Evolutionary conservation across 257 asterid genomes (phyloP).

Genomic region (Solanum etuberosum): DNA sequence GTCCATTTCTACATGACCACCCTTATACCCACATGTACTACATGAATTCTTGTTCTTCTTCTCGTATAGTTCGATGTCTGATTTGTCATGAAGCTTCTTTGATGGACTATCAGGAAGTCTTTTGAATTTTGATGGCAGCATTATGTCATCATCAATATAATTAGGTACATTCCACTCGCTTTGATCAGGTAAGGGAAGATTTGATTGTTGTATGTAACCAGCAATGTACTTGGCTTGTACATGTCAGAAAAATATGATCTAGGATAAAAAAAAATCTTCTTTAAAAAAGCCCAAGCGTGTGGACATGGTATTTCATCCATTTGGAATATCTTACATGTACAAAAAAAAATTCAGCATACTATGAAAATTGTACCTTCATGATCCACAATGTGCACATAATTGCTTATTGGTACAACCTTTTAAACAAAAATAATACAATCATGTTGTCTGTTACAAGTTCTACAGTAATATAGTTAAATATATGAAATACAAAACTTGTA

Average conservation of each 20-base stretch:
- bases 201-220: background rate
- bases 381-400: background rate
- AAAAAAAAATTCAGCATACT: background rate
- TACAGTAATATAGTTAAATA: no score
- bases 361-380: background rate
- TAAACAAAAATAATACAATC: no score
- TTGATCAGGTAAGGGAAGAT: background rate
- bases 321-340: background rate
- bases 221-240: background rate
- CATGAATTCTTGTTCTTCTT: background rate
- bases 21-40: background rate
- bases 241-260: background rate
- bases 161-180: background rate
- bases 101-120: background rate
- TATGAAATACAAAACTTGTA: no score
- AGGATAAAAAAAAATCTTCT: background rate
- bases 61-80: background rate
- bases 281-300: background rate
- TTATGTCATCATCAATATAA: no score
- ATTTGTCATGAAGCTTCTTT: background rate
- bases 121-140: background rate
- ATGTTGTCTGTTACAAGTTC: no score
- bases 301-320: background rate
- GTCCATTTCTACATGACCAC: no score
- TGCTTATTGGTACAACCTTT: background rate